A percentile compares a stretch with the other conserved stretches of the same genome.
Evolutionary conservation across 768 basidiomycete species (phyloP).

Genomic region (Tubosaeta brunneosetosa): DNA sequence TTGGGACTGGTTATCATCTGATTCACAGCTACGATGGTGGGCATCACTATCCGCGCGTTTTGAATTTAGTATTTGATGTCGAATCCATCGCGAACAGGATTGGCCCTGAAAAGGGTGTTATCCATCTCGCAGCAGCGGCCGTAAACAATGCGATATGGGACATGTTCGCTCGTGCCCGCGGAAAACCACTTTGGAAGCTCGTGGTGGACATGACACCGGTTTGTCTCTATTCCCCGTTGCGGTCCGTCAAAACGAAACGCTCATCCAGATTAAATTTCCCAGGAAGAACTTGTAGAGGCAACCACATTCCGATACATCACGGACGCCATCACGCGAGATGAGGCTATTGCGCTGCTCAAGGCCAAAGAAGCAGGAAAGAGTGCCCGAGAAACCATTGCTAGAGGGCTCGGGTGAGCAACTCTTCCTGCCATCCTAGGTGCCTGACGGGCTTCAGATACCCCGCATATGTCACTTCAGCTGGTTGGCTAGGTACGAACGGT

Average conservation of each 20-base stretch:
- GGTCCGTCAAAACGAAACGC: background rate
- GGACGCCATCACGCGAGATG: conserved; percentile 87
- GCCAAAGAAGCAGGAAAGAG: conserved; percentile 71
- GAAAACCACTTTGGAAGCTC: conserved; percentile 92
- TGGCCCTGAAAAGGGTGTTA: conserved; percentile 94
- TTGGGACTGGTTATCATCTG: conserved; percentile 82
- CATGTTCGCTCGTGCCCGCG: conserved; percentile 73
- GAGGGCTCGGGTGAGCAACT: conserved; percentile 52
- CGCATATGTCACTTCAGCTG: conserved; percentile 90
- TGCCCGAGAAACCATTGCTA: conserved; percentile 72
- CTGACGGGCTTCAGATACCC: conserved; percentile 59
- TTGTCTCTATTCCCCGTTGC: conserved; percentile 6
- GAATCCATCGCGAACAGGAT: conserved; percentile 47
- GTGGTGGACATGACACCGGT: conserved; percentile 87
- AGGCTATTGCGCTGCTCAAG: conserved; percentile 80
- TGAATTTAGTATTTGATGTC: background rate
- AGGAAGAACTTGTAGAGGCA: conserved; percentile 77
- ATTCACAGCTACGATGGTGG: conserved; percentile 88
- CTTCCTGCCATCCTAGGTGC: background rate
- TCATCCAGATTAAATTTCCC: background rate
- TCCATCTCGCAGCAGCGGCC: conserved; percentile 83
- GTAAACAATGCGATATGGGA: conserved; percentile 96
- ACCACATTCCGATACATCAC: conserved; percentile 87
- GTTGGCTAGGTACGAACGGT: conserved; percentile 67
- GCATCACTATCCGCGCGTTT: background rate